Evolutionary conservation across 371 early-diverging fungal species (phyloP).

Genomic region (Ecytonucleospora hepatopenaei): DNA sequence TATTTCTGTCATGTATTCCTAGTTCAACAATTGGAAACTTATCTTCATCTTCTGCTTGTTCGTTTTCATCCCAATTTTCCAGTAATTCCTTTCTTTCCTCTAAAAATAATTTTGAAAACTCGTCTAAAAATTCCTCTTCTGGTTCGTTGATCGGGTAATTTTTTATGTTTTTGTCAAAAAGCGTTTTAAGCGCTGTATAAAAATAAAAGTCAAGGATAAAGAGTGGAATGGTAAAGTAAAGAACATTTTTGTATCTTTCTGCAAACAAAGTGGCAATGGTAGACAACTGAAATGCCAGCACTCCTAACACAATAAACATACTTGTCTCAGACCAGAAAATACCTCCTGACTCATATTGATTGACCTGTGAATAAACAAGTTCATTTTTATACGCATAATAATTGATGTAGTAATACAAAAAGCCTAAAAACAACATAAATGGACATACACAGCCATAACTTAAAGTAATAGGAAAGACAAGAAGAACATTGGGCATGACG

Average conservation of each 20-base stretch:
- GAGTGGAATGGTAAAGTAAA: constrained; percentile 31
- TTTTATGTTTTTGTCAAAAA: constrained; percentile 43
- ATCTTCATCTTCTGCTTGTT: constrained; percentile 34
- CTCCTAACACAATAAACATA: constrained; percentile 44
- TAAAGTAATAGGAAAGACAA: constrained; percentile 55
- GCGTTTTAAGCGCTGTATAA: constrained; percentile 14
- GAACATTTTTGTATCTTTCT: background rate
- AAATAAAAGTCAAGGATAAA: constrained; percentile 41
- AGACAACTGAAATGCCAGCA: constrained; percentile 48
- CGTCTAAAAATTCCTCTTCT: constrained; percentile 48
- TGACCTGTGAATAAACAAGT: constrained; percentile 52
- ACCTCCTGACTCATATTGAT: constrained; percentile 56
- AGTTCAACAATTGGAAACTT: constrained; percentile 23
- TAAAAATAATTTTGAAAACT: constrained; percentile 29
- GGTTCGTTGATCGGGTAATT: constrained; percentile 40
- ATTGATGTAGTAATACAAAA: constrained; percentile 43
- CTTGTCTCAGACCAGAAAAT: constrained; percentile 44
- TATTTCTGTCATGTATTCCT: constrained; percentile 20
- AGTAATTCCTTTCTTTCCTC: constrained; percentile 28
- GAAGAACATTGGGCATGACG: constrained; percentile 51
- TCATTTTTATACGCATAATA: constrained; percentile 54
- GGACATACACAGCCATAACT: constrained; percentile 52
- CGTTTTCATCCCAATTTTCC: constrained; percentile 38
- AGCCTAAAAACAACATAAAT: constrained; percentile 50
- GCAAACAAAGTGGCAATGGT: constrained; percentile 41